Conservation (phyloP, 257 asterid species). For the Penstemon barbatus region DNA sequence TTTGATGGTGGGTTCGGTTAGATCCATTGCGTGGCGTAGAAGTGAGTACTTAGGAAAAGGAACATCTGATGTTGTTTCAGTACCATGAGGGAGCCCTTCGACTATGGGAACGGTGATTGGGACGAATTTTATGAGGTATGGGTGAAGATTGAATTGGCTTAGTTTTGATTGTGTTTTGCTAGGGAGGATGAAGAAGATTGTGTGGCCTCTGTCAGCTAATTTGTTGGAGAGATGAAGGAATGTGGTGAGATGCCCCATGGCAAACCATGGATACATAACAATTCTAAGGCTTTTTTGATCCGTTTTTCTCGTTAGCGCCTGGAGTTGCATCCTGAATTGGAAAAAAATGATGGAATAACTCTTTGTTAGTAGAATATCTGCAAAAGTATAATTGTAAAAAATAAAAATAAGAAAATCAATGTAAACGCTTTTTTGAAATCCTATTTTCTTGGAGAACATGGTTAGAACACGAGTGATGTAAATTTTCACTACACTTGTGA, state of each 20-base stretch:
- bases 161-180: conserved; percentile 35
- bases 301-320: conserved; percentile 1
- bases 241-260: conserved; percentile 60
- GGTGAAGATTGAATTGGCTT: conserved; percentile 39
- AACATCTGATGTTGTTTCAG: conserved; percentile 50
- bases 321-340: not conserved
- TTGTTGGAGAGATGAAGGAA: conserved; percentile 59
- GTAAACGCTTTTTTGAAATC: no score
- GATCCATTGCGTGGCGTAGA: conserved; percentile 50
- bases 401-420: no score
- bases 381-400: no score
- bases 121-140: conserved; percentile 34
- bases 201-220: conserved; percentile 49
- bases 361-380: no score
- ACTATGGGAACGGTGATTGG: conserved; percentile 42
- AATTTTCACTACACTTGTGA: no score
- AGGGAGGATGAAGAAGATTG: conserved; percentile 48
- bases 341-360: no score
- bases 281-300: conserved; percentile 29
- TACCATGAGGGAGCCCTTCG: conserved; percentile 45
- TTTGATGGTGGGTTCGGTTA: conserved; percentile 33
- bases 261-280: conserved; percentile 63
- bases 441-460: no score
- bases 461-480: no score
- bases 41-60: conserved; percentile 41